Percentiles rank a stretch among this genome's conserved stretches.
These are phyloP conservation scores for Biscogniauxia marginata DNA, from an alignment of 2,329 filamentous ascomycete species.

Conservation along the genomic window DNA sequence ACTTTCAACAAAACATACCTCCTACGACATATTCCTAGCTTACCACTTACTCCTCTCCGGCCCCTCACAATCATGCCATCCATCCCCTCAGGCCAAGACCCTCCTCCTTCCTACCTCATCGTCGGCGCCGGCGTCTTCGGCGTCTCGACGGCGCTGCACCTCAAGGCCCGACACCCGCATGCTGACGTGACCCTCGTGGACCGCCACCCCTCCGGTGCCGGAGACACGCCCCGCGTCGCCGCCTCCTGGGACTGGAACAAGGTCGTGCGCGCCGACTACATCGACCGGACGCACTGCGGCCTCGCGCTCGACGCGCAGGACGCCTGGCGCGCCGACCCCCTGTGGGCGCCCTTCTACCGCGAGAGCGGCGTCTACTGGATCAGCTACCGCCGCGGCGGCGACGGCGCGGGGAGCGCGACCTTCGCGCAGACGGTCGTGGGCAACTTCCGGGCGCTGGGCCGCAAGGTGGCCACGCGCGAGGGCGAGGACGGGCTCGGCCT, in stretches of 20 bases:
- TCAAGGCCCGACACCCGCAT: constrained; percentile 50
- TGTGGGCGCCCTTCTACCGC: constrained; percentile 49
- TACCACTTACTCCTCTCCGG: neutral
- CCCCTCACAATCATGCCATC: neutral
- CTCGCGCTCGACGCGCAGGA: constrained; percentile 66
- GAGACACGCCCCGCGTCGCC: constrained; percentile 43
- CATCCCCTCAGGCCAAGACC: neutral
- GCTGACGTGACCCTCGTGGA: constrained; percentile 58
- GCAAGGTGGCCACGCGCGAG: too few species aligned
- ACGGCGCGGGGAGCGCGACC: neutral
- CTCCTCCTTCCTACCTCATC: constrained; percentile 49
- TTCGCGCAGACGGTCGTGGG: constrained; percentile 36
- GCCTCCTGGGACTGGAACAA: constrained; percentile 76
- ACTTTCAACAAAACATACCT: neutral
- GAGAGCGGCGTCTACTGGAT: constrained; percentile 50
- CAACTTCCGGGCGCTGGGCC: constrained; percentile 29
- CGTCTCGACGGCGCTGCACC: constrained; percentile 63
- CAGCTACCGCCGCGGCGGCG: constrained; percentile 22
- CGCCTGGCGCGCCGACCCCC: constrained; percentile 45
- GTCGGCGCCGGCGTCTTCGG: constrained; percentile 66
- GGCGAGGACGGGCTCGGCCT: constrained; percentile 21
- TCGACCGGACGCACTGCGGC: constrained; percentile 60
- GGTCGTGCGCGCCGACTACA: constrained; percentile 68
- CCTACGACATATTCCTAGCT: neutral
- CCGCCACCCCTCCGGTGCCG: constrained; percentile 50